Evolutionary conservation across 2,329 filamentous ascomycete genomes (phyloP).

Genomic region (Metarhizium sp.): DNA sequence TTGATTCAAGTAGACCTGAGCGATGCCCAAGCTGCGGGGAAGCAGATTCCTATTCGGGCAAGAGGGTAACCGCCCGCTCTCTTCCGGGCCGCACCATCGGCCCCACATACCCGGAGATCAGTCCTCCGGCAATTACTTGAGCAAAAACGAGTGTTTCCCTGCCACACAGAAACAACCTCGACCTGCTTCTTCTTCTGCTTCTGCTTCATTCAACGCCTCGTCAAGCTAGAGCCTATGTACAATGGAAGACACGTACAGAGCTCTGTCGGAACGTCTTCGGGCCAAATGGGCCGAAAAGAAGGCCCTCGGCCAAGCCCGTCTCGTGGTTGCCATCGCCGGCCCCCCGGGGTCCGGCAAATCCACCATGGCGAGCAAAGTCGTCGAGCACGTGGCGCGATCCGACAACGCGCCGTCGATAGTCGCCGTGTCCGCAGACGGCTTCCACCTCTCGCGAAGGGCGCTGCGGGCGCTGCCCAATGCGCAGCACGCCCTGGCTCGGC

Average conservation of each 20-base stretch:
- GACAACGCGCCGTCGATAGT: slow-evolving; percentile 10
- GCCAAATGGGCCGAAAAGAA: slow-evolving; percentile 13
- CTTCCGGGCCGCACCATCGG: neutral
- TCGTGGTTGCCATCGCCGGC: slow-evolving; percentile 13
- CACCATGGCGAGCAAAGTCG: slow-evolving; percentile 12
- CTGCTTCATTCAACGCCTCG: too few relatives aligned
- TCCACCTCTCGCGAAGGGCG: too few relatives aligned
- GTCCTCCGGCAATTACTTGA: neutral
- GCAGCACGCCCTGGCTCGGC: too few relatives aligned
- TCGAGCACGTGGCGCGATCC: slow-evolving; percentile 6
- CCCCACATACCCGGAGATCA: slow-evolving; percentile 1
- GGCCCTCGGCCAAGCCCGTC: slow-evolving; percentile 5
- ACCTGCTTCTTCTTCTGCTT: too few relatives aligned
- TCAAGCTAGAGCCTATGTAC: too few relatives aligned
- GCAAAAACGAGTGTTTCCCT: neutral
- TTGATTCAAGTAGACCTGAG: too few relatives aligned
- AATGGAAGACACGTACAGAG: slow-evolving; percentile 16
- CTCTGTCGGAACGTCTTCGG: slow-evolving; percentile 12
- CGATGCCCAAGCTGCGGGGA: neutral
- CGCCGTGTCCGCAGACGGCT: slow-evolving; percentile 13
- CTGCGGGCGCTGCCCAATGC: too few relatives aligned
- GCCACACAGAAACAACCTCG: too few relatives aligned
- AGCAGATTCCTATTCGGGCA: neutral
- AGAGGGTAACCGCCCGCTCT: slow-evolving; percentile 7
- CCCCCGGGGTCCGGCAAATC: slow-evolving; percentile 14